Base-by-base conservation (phyloP, 805 yeast genomes). In the Wickerhamomyces tratensis region DNA sequence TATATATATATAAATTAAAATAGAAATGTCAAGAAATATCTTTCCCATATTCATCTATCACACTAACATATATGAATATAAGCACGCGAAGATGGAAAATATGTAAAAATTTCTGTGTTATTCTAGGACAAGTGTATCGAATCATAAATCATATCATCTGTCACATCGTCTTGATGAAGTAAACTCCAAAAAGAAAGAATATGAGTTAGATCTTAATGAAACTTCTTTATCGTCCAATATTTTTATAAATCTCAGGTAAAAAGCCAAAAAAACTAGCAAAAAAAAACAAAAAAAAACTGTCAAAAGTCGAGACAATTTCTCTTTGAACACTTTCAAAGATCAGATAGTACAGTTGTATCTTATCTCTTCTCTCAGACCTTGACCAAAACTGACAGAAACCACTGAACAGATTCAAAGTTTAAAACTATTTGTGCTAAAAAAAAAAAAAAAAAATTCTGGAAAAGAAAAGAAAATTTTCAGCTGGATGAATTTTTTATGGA, bases 1-100 rank as follows among this genome's bases (percentile, higher is more conserved):
- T n/a, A 29, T 12, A 41, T 30, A 27, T 35, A 35, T 20, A 20
- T 4, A 20, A 20, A 3, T 20, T 20, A 4, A 20, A 20, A 20
- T 20, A 33, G 39, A 35, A 27, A 77, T 82, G 86, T 83, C 70
- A 75, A 84, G 73, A 71, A 73, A 72, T 66, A 68, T 79, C 89
- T 82, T 82, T 76, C 75, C 86, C 87, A 78, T 68, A 77, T 74
- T 76, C 87, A 81, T 77, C 82, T 74, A 64, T 68, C 70, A 68
- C 52, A 46, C 52, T 41, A 13, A 44, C 20, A 20, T 20, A 20
- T 20, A 20, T 20, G 20, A 20, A 20, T 20, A 20, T 42, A 41
- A 48, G 52, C 48, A 53, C 55, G 56, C 58, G 62, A 78, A 75
- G 77, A 78, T 77, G 88, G 86, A 79, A 76, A 82, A 82, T 82